A percentile compares a stretch with the other conserved stretches of the same genome.
Evolutionary conservation across 2,329 filamentous ascomycete species (phyloP).

Genomic region (Fusarium humuli): DNA sequence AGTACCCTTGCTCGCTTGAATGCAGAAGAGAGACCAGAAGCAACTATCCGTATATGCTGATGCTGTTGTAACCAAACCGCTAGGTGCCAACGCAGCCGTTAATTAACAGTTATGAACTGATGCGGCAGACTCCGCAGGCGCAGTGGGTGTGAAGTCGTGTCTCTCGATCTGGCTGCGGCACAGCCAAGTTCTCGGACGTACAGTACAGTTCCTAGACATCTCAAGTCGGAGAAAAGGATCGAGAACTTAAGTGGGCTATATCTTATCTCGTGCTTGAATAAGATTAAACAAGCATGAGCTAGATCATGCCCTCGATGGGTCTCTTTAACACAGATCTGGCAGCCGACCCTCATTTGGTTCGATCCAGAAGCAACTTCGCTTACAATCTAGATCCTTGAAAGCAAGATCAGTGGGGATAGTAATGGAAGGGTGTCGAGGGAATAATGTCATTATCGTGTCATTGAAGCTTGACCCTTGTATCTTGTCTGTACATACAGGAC

Average conservation of each 20-base stretch:
- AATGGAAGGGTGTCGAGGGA: not conserved
- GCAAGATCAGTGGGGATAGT: not conserved
- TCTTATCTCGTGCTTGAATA: constrained; percentile 11
- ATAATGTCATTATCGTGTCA: constrained; percentile 3
- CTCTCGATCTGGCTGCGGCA: constrained; percentile 6
- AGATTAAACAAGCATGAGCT: not conserved
- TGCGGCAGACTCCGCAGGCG: not conserved
- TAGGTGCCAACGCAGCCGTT: not conserved
- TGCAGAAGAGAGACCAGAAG: not conserved
- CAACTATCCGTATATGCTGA: not conserved
- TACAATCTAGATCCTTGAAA: not conserved
- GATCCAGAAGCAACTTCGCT: not conserved
- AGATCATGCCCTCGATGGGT: not conserved
- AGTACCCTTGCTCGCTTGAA: not conserved
- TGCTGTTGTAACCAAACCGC: not conserved
- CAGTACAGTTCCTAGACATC: not conserved
- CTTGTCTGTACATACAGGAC: not conserved
- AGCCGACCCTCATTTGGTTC: not conserved
- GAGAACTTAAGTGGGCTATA: not conserved
- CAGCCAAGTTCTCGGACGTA: not conserved
- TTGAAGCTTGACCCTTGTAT: not conserved
- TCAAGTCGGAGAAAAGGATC: constrained; percentile 31
- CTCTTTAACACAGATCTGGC: constrained; percentile 4
- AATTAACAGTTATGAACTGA: constrained; percentile 5
- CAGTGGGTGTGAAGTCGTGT: not conserved